A percentile compares a stretch with the other conserved stretches of the same genome.
Conservation (phyloP, 345 rosid genomes). For the Salix arbutifolia region DNA sequence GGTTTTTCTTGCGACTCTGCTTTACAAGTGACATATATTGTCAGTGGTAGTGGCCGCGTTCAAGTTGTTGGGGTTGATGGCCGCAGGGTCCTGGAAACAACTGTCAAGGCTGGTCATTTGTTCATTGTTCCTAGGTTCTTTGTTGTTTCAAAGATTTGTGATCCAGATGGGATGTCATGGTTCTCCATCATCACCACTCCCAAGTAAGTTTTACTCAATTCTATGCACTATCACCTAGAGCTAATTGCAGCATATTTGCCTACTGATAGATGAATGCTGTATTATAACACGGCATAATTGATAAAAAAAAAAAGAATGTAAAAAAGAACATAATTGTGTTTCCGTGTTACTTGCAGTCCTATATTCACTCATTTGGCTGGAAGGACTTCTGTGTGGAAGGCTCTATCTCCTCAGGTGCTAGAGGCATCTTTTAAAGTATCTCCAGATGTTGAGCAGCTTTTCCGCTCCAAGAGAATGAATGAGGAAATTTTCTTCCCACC, state of each 20-base stretch:
- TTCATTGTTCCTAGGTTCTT: conserved; percentile 89
- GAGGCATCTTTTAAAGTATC: conserved; percentile 62
- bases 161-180: conserved; percentile 79
- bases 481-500: conserved; percentile 78
- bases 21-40: conserved; percentile 73
- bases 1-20: conserved; percentile 96
- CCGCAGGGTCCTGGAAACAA: conserved; percentile 62
- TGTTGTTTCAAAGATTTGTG: conserved; percentile 76
- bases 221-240: conserved; percentile 29
- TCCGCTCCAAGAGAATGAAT: conserved; percentile 56
- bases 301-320: no score
- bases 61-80: conserved; percentile 77
- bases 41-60: conserved; percentile 70
- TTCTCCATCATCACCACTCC: conserved; percentile 91
- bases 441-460: conserved; percentile 44
- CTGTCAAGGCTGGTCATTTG: conserved; percentile 60
- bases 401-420: conserved; percentile 65
- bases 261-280: no score
- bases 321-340: no score
- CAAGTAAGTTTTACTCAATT: conserved; percentile 43
- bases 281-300: no score
- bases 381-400: conserved; percentile 64
- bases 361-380: conserved; percentile 81
- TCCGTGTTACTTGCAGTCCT: conserved; percentile 26
- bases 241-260: not conserved